Base-by-base conservation (phyloP, 1,284 basidiomycete species). In the Erythrobasidium hasegawianum region DNA sequence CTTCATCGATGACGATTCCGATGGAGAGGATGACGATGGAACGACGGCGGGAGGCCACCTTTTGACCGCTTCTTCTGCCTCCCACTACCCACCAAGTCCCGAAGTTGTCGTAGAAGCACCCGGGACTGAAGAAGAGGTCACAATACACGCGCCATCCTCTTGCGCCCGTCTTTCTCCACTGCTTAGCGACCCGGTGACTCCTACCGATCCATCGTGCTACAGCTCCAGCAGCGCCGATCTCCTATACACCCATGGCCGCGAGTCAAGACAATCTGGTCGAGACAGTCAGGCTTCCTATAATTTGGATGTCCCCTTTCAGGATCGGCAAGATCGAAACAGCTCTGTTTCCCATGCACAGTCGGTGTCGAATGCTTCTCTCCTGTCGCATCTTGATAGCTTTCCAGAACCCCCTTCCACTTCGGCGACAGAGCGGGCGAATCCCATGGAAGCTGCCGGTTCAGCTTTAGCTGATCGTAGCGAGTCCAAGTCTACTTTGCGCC, bases 1-100 rank as follows among this genome's bases (percentile, higher is more conserved):
- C 38, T 65, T 65, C 27, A 57, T 65, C n/a, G 62, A 65, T 18
- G 62, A 65, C 26, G 55, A 65, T 26, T 57, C 53, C 13, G 62
- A 58, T 13, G 55, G 52, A 39, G 62, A 47, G 5, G 43, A 33
- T 11, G 11, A 4, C 33, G n/a, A n/a, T n/a, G n/a, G 33, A 11
- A 47, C 16, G 5, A 5, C n/a, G 16, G 22, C 16, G 22, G 43
- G n/a, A n/a, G n/a, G n/a, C n/a, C 16, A 5, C 16, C 4, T 33
- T 4, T 33, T 33, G 33, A 33, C 33, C 33, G 33, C 33, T n/a
- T 47, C 43, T 47, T 47, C 43, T 14, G 16, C 43, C 5, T 47
- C 22, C 5, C 43, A 47, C 16, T 24, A n/a, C 16, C 43, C 43
- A 14, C 8, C 16, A 16, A n/a, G 16, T 47, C 43, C 43, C n/a